Evolutionary conservation across 306 rosid species (phyloP), one percentile per base, ranked within the genome.

Genomic region (Rosa multiflora): DNA sequence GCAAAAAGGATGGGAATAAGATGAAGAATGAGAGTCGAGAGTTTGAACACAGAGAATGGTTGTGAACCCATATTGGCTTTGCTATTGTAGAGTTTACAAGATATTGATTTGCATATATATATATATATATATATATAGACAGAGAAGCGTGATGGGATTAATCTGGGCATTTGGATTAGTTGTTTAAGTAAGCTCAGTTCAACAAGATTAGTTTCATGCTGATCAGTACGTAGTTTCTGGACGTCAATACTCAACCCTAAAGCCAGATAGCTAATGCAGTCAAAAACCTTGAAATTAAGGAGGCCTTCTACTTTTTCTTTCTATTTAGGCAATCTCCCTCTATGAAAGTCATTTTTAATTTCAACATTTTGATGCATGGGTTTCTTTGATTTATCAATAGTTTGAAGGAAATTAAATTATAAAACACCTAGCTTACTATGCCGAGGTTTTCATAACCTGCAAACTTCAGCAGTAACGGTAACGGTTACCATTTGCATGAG

Each of bases 41-140:
- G 13, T 47, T 35, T 17, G 43, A 23, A 56, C 59, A 26, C 21
- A n/a, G 21, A 15, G 35, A 64, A 46, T 26, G 40, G 29, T 70
- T 59, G 55, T 44, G 61, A 79, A 71, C 23, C 72, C 82, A 79
- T 79, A 13, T 46, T 9, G 8, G 76, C 3, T 72, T 72, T 47
- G 74, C 17, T 70, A 62, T 47, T 14, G 53, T 67, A 13, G 11
- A 55, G 6, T 68, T 77, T 51, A 52, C 26, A 21, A 20, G 58
- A 4, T 15, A 40, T 32, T 23, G 44, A 20, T 76, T 62, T 15
- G 62, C n/a, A 40, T 40, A 40, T 5, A 40, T 40, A 71, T 37
- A 40, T 40, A 40, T 40, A 40, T 40, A 40, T 40, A 40, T 40
- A 40, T 40, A 40, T 2, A 32, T 2, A 47, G 17, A 63, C 1